Evolutionary conservation across 257 asterid species (phyloP).

Genomic region (Fraxinus pennsylvanica): DNA sequence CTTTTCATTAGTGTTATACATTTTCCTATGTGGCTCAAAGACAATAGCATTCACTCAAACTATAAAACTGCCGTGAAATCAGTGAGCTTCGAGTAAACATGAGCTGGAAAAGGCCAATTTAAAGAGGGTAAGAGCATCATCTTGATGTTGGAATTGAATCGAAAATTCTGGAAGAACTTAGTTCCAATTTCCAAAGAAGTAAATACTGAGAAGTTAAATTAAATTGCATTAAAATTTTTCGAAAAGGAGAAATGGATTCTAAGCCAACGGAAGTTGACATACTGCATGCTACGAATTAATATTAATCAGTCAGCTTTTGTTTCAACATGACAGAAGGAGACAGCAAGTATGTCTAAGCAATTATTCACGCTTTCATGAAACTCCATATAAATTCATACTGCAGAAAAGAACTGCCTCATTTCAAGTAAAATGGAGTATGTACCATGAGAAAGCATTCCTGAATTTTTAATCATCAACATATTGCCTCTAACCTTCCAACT

Average conservation of each 20-base stretch:
- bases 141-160: background rate
- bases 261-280: background rate
- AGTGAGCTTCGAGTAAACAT: background rate
- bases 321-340: background rate
- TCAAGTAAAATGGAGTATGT: background rate
- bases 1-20: background rate
- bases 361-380: background rate
- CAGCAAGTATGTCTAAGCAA: background rate
- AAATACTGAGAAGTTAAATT: background rate
- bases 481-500: constrained; percentile 7
- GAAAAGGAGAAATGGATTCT: background rate
- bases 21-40: background rate
- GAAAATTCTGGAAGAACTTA: background rate
- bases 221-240: background rate
- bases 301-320: background rate
- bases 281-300: background rate
- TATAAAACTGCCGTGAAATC: background rate
- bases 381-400: background rate
- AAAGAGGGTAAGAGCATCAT: background rate
- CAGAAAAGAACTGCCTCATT: background rate
- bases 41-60: background rate
- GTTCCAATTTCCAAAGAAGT: background rate
- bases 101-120: background rate
- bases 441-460: background rate
- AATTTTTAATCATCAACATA: background rate